Evolutionary conservation across 768 basidiomycete species (phyloP).

Genomic region (Termitomyces sp.): DNA sequence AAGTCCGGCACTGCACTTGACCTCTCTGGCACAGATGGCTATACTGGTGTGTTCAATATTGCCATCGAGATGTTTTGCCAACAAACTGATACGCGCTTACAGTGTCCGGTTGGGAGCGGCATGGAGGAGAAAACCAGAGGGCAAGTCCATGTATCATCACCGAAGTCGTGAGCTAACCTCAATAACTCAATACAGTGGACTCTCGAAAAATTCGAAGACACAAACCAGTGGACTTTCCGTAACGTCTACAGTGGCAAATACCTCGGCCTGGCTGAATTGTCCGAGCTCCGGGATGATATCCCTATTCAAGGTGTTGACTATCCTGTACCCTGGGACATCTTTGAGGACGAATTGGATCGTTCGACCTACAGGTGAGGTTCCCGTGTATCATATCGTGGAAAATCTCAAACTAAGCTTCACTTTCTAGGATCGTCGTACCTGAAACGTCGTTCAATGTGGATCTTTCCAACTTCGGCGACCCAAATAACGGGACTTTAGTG

Average conservation of each 20-base stretch:
- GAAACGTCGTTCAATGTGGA: conserved; percentile 23
- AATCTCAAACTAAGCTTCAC: background rate
- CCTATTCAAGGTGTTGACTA: conserved; percentile 13
- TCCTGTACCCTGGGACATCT: conserved; percentile 18
- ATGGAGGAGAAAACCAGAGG: conserved; percentile 41
- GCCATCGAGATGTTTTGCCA: background rate
- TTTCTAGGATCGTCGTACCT: background rate
- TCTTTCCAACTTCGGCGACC: conserved; percentile 38
- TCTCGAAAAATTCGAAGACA: conserved; percentile 4
- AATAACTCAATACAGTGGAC: conserved; percentile 15
- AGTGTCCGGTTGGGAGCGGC: conserved; percentile 40
- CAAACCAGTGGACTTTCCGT: conserved; percentile 18
- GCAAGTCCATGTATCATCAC: conserved; percentile 19
- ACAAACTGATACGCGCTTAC: background rate
- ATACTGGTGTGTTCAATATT: conserved; percentile 24
- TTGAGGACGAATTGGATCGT: conserved; percentile 12
- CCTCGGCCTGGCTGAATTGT: conserved; percentile 12
- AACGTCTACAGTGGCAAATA: conserved; percentile 17
- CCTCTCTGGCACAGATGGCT: conserved; percentile 44
- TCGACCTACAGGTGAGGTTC: conserved; percentile 16
- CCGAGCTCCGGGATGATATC: conserved; percentile 4
- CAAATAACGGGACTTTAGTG: conserved; percentile 35
- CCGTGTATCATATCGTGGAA: background rate
- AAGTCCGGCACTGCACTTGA: conserved; percentile 41
- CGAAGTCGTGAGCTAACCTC: too few species aligned